Conservation (phyloP, 2,329 filamentous ascomycete genomes). For the Chaetomiaceae sp. region DNA sequence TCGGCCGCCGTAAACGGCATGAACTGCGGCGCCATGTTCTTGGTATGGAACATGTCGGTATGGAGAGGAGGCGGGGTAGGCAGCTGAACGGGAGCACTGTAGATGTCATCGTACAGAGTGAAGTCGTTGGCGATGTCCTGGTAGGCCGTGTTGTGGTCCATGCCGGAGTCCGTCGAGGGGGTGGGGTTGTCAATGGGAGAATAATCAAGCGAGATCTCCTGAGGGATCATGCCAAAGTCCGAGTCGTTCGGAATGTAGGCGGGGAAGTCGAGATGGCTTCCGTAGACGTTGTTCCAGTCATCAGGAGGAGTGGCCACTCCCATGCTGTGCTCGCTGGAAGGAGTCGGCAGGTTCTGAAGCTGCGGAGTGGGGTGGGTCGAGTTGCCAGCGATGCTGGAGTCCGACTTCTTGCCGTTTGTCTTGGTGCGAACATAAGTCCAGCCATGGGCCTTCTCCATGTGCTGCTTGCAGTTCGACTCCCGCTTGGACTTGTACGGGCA, state of each 20-base stretch:
- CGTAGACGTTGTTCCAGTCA: conserved; percentile 37
- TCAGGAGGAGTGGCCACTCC: conserved; percentile 54
- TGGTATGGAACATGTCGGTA: conserved; percentile 40
- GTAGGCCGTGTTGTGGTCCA: conserved; percentile 52
- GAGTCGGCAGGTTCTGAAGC: conserved; percentile 58
- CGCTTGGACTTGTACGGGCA: conserved; percentile 96
- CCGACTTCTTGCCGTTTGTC: conserved; percentile 69
- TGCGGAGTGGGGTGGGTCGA: conserved; percentile 52
- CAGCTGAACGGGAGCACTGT: conserved; percentile 53
- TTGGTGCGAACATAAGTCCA: conserved; percentile 71
- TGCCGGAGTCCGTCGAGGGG: conserved; percentile 39
- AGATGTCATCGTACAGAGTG: conserved; percentile 58
- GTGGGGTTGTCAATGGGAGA: conserved; percentile 48
- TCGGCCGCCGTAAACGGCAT: conserved; percentile 36
- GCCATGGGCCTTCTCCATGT: conserved; percentile 77
- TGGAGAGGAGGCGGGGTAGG: conserved; percentile 47
- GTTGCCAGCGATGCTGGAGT: conserved; percentile 36
- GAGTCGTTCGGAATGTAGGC: conserved; percentile 41
- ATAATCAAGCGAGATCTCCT: conserved; percentile 40
- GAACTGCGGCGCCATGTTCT: conserved; percentile 41
- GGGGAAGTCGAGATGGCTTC: conserved; percentile 42
- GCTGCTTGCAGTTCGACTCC: conserved; percentile 78
- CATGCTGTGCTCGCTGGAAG: conserved; percentile 53
- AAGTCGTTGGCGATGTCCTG: conserved; percentile 57
- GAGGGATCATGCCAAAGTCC: conserved; percentile 43